Evolutionary conservation across 2,329 filamentous ascomycete species (phyloP), one percentile per base, ranked within the genome.

Genomic region (Talaromyces rugulosus): DNA sequence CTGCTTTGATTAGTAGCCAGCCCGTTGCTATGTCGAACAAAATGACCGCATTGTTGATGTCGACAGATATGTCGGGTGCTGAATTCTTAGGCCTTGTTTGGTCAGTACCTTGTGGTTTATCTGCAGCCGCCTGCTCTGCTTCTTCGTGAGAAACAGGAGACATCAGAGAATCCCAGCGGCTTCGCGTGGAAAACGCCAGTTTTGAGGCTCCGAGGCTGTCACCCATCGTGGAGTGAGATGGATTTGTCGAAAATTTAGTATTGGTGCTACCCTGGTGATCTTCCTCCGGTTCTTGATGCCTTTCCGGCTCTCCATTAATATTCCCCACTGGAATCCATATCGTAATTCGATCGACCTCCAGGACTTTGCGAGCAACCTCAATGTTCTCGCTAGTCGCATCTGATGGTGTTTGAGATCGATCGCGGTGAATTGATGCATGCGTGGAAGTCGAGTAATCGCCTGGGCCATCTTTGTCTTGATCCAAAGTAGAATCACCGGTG

Each of bases 21-120:
- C 76, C 77, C 56, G 69, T 74, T 28, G 77, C 70, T 61, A 77
- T 77, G 63, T 79, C 77, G 57, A 78, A 72, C 44, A 73, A 72
- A 9, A 76, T 53, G 1, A 68, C 65, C 16, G 69, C 56, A 6
- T 71, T 71, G 11, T 66, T 68, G 5, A 78, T 64, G 53, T 77
- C 75, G 52, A 76, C 62, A 12, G 66, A 68, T 27, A 77, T 62
- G 5, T 68, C 52, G 40, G 28, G 8, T 42, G 52, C 5, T 18
- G 30, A 64, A 4, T 27, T 8, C n/a, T 51, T 51, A 5, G 27
- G 4, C 27, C 67, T 59, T 3, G 58, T 9, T 14, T 62, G 54
- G 9, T 50, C 57, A 7, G 30, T 58, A 12, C 55, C 23, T n/a
- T 57, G 59, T 1, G 58, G 6, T 1, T 64, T 57, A 14, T 58